Evolutionary conservation across 164 flowering plant genomes (phyloP), one percentile per base, ranked within the genome.

Genomic region (Malania oleifera): DNA sequence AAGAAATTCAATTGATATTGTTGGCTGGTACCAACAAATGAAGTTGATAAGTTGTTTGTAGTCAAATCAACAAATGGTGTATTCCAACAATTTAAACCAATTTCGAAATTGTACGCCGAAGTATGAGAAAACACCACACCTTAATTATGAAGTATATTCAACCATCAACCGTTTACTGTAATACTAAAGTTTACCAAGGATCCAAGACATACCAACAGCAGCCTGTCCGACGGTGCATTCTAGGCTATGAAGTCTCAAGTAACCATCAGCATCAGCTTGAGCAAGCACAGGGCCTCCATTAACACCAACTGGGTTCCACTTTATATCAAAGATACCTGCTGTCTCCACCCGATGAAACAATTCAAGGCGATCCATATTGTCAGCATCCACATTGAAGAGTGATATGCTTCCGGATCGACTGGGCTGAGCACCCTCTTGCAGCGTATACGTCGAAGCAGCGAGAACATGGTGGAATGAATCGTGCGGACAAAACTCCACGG

Each of bases 241-340:
- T 1, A 87, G 63, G 4, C 69, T 43, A 55, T 86, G 72, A 67
- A 90, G 41, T 70, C 70, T 82, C 75, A 91, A 59, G 72, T 38
- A 78, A 9, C 97, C 96, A 70, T 78, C 86, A 24, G 99, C 91
- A 75, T 86, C 96, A 53, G 95, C 96, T 72, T 93, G 97, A 62
- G 86, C 90, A 57, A 92, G 86, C 59, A 81, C 53, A 12, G 85
- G 83, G 28, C 63, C 61, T 3, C 18, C 61, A 60, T 56, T 27
- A 22, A 61, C 73, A 12, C 69, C 75, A 56, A 49, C 56, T 0
- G 84, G 87, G 55, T 69, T 83, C 97, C 99, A 90, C 73, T 82
- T 90, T 14, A 95, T 79, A 72, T 95, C 97, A 67, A 95, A 95
- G 2, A 95, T 73, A 17, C 97, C 97, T 8, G 85, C 75, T 4